These are phyloP conservation scores for Thyridium curvatum DNA, from an alignment of 2,329 filamentous ascomycete genomes.

Conservation along the genomic window DNA sequence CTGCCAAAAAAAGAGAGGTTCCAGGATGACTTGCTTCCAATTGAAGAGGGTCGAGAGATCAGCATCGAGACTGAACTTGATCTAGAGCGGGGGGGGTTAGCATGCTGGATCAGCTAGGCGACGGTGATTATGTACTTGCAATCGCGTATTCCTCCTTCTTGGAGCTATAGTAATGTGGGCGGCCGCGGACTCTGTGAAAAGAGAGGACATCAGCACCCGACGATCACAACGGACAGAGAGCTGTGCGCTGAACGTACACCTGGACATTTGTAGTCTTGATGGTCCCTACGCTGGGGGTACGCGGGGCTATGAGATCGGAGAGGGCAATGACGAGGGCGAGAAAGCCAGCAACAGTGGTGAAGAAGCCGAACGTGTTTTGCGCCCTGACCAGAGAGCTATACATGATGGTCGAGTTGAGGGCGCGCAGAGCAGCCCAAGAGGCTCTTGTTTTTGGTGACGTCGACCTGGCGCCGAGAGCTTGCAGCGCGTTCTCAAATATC, in stretches of 20 bases:
- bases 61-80: constrained; percentile 87
- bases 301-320: constrained; percentile 66
- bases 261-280: constrained; percentile 71
- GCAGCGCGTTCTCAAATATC: no score
- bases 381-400: constrained; percentile 78
- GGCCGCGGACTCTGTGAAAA: constrained; percentile 65
- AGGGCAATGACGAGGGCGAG: constrained; percentile 75
- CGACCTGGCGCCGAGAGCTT: no score
- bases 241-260: constrained; percentile 53
- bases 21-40: constrained; percentile 96
- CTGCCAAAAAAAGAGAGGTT: no score
- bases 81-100: constrained; percentile 17
- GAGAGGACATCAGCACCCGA: constrained; percentile 1
- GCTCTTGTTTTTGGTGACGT: no score
- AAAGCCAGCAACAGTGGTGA: constrained; percentile 85
- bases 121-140: constrained; percentile 4
- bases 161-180: constrained; percentile 90
- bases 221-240: constrained; percentile 1
- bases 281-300: constrained; percentile 55
- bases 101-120: no score
- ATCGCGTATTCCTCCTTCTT: constrained; percentile 96
- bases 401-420: constrained; percentile 49
- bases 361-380: constrained; percentile 96
- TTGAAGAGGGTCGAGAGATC: constrained; percentile 91
- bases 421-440: neutral